phyloP scores from a whole-genome alignment of 179 eudicot genomes.

The Corrigiola litoralis region DNA sequence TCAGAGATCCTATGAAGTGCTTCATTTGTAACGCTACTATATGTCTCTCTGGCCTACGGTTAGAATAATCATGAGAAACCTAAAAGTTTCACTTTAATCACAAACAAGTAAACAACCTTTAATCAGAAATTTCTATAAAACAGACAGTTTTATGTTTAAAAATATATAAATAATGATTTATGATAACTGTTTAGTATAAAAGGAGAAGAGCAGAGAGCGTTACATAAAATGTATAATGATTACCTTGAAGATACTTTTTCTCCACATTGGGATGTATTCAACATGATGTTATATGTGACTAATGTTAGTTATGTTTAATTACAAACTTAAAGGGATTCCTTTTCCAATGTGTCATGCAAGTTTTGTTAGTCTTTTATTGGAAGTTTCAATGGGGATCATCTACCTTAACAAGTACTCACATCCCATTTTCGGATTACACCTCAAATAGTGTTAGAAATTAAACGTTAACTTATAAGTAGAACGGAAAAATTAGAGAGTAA shows the following conservation, averaged over 20 bases:
- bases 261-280: background rate
- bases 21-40: background rate
- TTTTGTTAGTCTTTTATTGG: constrained; percentile 4
- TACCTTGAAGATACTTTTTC: background rate
- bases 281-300: constrained; percentile 16
- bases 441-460: too few relatives aligned
- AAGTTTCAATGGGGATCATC: background rate
- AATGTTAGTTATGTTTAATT: background rate
- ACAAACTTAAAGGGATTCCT: background rate
- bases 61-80: constrained; percentile 7
- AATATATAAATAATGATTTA: background rate
- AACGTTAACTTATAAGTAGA: too few relatives aligned
- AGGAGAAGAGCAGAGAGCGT: background rate
- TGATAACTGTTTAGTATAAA: background rate
- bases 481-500: too few relatives aligned
- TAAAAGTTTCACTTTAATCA: constrained; percentile 5
- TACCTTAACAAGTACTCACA: too few relatives aligned
- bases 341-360: background rate
- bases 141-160: too few relatives aligned
- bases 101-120: background rate
- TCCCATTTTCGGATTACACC: too few relatives aligned
- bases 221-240: constrained; percentile 13
- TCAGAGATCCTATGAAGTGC: background rate
- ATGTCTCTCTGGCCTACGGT: constrained; percentile 1
- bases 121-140: background rate